Evolutionary conservation across 176 grass and related monocot genomes (phyloP), one percentile per base, ranked within the genome.

Genomic region (Oropetium thomaeum): DNA sequence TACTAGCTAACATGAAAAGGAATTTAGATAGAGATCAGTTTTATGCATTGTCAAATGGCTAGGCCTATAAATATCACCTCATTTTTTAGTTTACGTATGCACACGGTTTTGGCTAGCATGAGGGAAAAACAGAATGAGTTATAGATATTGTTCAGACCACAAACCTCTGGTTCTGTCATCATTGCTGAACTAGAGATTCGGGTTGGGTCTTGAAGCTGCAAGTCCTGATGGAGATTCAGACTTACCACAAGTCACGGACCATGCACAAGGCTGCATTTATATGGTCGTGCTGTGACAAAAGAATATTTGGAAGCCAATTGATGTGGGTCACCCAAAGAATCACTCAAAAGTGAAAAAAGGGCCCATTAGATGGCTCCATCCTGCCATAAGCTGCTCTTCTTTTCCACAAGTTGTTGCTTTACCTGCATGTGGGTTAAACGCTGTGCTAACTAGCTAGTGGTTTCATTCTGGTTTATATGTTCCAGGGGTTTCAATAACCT

Each of bases 301-400:
- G 83, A 86, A 86, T 90, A 85, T 80, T 67, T 84, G 5, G 26
- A 68, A 43, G 52, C 63, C 29, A 77, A 71, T 75, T 71, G 73
- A 57, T 79, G 83, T 79, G 78, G 70, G 64, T 74, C 69, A 80
- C 47, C 70, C 58, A 83, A 76, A 41, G 83, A 90, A 86, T 90
- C 79, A 70, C 13, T 59, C 19, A 62, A 70, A 86, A 76, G 74
- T 75, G 69, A 79, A 86, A 64, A 51, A 58, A 20, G 60, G 25
- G 6, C 3, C 35, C 78, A 45, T 74, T 31, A 39, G 69, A 37
- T 71, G 67, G 53, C 58, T 55, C 59, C 31, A 49, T 68, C 47
- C 62, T 66, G 63, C 19, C 55, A 62, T 51, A 55, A 73, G 0
- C 78, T 62, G n/a, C 37, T 73, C 27, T 76, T 33, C 25, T 68